Base-by-base conservation (phyloP, 2,329 filamentous ascomycete species). In the Periglandula ipomoeae region DNA sequence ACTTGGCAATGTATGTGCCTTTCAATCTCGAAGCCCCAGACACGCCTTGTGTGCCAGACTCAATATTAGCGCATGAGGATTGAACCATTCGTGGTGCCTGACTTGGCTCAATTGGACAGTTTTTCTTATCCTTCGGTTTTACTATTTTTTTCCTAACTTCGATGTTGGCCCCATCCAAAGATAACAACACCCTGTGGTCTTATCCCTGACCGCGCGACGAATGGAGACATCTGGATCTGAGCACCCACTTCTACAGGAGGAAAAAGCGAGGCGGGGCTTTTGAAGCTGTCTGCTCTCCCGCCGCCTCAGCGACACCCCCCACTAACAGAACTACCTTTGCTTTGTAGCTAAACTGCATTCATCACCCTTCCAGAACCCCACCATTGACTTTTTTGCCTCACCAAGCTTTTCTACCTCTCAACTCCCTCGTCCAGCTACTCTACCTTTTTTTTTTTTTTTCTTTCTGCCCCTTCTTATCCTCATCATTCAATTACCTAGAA, bases 101-200 rank as follows among this genome's bases (percentile, higher is more conserved):
- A 24, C 32, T 13, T 32, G 10, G 30, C 30, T 32, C 30, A 15
- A 2, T 10, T 4, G 15, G 30, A 13, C 8, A 32, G 22, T 35
- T 23, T 37, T 17, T 32, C 10, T 38, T 46, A 27, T 27, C 23
- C 44, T 26, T 22, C 22, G 23, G 20, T 30, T 46, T 39, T 39
- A 38, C 30, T 39, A 17, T 39, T 37, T 46, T 11, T 4, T 45
- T 26, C 23, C 5, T 27, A 27, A 6, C 6, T 27, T 11, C 26
- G 26, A 38, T 32, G 13, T 34, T 24, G 19, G 44, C 35, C 45
- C 35, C 20, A 24, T 40, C 24, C 10, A 39, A 17, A 41, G 37
- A 47, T 41, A 47, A 47, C 45, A 47, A 41, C 44, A 38, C 23
- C 24, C 6, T 38, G 35, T 26, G 45, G 11, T 26, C 44, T 40